Base-by-base conservation (phyloP, 306 rosid species). In the Prunus armeniaca region DNA sequence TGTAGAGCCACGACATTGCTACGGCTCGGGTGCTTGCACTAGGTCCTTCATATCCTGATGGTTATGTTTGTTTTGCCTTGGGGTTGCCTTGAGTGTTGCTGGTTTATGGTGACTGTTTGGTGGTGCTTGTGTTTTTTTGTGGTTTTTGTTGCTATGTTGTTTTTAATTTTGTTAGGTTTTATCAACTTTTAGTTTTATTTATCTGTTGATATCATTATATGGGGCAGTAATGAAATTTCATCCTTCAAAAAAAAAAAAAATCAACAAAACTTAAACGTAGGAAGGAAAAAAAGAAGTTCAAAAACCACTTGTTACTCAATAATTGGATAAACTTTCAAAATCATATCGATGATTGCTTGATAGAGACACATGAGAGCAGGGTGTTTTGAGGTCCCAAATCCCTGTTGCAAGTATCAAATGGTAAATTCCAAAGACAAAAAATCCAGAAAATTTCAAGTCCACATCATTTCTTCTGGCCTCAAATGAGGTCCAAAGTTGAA, bases 401-500 rank as follows among this genome's bases (percentile, higher is more conserved):
- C 52, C 24, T 61, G 71, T 73, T 67, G 73, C 22, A 49, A 61
- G 51, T 60, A 14, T 25, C 17, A 13, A 75, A 68, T 68, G 71
- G 72, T 28, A 30, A 63, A 57, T 20, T 20, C 14, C 63, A 57
- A 57, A 57, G 63, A 20, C 11, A 9, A 20, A 6, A 13, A 57
- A 20, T 57, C 12, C 28, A 57, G 3, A n/a, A 52, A 74, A 32
- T 67, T 68, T 62, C 60, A 32, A 57, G 28, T 81, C 79, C 72
- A 67, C 79, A 49, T 77, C 52, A 32, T 41, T 69, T 43, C 12
- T 69, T n/a, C 5, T 41, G 32, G 28, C 50, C 62, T 54, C 24
- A 12, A 54, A 30, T 22, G 65, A 71, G 81, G 72, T 82, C 83
- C 78, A 80, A 84, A 20, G 67, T 60, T 60, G 43, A 67, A 72